These are phyloP conservation scores for Fabrea salina DNA, from an alignment of 169 alveolate species.

Conservation along the genomic window DNA sequence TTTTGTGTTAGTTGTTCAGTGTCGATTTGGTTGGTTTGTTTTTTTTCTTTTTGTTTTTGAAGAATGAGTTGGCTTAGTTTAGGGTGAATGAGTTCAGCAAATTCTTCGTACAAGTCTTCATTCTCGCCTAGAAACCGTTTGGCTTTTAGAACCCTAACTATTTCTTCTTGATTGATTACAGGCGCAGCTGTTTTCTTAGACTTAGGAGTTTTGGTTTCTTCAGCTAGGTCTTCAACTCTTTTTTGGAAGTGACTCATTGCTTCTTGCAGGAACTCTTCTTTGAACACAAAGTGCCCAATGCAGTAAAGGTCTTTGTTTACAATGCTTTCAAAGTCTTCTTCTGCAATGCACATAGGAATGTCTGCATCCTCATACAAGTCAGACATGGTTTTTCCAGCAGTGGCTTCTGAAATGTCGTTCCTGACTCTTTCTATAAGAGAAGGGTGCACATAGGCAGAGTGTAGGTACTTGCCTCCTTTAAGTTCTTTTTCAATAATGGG, in stretches of 20 bases:
- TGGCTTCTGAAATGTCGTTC: background rate
- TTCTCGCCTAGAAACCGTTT: background rate
- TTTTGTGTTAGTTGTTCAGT: background rate
- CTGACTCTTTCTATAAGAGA: background rate
- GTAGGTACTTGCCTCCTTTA: background rate
- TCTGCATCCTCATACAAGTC: constrained; percentile 7
- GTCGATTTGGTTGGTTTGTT: background rate
- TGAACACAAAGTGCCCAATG: background rate
- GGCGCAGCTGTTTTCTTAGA: background rate
- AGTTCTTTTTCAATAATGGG: background rate
- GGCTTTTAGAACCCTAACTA: background rate
- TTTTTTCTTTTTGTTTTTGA: background rate
- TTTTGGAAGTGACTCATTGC: background rate
- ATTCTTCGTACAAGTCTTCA: constrained; percentile 14
- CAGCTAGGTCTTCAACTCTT: background rate
- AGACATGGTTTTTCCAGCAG: no score
- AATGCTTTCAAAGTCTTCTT: constrained; percentile 18
- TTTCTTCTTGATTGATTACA: background rate
- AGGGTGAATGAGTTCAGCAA: background rate
- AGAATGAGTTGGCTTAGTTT: background rate
- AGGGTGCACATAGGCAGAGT: background rate
- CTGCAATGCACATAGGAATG: background rate
- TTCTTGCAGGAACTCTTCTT: background rate
- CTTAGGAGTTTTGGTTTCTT: constrained; percentile 11
- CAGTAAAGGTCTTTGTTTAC: background rate